These are phyloP conservation scores for Metschnikowia aberdeeniae DNA, from an alignment of 805 yeast species.

Conservation along the genomic window DNA sequence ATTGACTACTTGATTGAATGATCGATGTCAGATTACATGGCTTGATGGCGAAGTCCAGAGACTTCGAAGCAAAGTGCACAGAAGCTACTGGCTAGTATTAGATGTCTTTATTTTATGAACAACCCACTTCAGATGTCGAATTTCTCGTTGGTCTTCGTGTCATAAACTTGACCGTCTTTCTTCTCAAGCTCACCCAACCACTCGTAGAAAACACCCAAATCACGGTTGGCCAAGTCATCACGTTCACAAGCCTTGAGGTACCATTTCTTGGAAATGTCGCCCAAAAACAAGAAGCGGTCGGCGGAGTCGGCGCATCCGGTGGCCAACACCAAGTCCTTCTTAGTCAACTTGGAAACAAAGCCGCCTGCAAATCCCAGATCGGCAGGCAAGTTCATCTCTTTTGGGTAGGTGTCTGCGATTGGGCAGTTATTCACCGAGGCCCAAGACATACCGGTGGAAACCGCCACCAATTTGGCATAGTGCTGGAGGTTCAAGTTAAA, in stretches of 20 bases:
- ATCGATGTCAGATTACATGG: no score
- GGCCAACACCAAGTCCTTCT: slow-evolving; percentile 43
- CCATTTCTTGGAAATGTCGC: slow-evolving; percentile 38
- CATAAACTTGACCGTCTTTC: slow-evolving; percentile 15
- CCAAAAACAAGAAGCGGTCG: slow-evolving; percentile 34
- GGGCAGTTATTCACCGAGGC: slow-evolving; percentile 53
- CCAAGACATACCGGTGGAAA: slow-evolving; percentile 53
- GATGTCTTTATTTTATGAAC: neutral
- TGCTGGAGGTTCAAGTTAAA: slow-evolving; percentile 44
- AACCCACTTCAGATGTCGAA: slow-evolving; percentile 4
- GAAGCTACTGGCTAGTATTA: neutral
- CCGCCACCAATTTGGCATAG: slow-evolving; percentile 47
- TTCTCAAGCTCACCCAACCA: slow-evolving; percentile 38
- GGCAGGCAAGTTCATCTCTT: slow-evolving; percentile 39
- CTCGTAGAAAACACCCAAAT: slow-evolving; percentile 40
- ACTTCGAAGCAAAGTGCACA: no score
- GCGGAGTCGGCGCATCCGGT: slow-evolving; percentile 33
- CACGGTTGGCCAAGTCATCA: slow-evolving; percentile 36
- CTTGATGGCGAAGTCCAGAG: no score
- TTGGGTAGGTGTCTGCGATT: slow-evolving; percentile 44
- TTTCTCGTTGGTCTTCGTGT: slow-evolving; percentile 15
- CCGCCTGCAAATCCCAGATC: slow-evolving; percentile 46
- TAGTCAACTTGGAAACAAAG: slow-evolving; percentile 44
- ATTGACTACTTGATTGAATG: no score
- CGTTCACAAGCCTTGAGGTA: slow-evolving; percentile 42